phyloP scores from a whole-genome alignment of 2,329 filamentous ascomycete species.

The Fonsecaea monophora region DNA sequence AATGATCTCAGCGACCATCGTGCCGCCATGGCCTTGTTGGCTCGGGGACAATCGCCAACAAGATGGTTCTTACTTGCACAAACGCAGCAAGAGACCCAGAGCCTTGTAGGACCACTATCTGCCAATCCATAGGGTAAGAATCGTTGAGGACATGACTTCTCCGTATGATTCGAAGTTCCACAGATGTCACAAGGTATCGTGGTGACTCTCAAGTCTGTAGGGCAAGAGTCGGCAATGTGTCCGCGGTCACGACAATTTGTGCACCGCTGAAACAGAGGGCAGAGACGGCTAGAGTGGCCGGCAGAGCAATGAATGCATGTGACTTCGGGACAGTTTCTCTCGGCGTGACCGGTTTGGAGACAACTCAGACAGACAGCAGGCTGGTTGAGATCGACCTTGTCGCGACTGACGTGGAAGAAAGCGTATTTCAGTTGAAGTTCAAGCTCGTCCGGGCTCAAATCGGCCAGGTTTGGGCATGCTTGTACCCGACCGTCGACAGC shows the following conservation, averaged over 20 bases:
- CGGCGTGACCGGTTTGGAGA: constrained; percentile 51
- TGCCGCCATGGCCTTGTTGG: constrained; percentile 44
- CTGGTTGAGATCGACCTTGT: constrained; percentile 50
- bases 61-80: constrained; percentile 54
- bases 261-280: constrained; percentile 52
- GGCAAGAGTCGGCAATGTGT: constrained; percentile 61
- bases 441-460: constrained; percentile 49
- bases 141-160: constrained; percentile 64
- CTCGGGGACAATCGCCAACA: constrained; percentile 53
- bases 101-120: constrained; percentile 43
- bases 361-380: constrained; percentile 54
- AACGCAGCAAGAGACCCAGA: constrained; percentile 54
- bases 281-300: constrained; percentile 49
- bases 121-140: constrained; percentile 48
- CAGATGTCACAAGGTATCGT: constrained; percentile 68
- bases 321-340: constrained; percentile 51
- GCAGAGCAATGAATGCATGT: constrained; percentile 54
- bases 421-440: constrained; percentile 50
- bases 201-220: constrained; percentile 65
- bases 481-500: neutral
- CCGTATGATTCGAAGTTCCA: constrained; percentile 61
- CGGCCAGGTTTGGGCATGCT: constrained; percentile 41
- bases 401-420: constrained; percentile 48
- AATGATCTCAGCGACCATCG: constrained; percentile 49
- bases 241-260: constrained; percentile 68